Percentiles rank a stretch among this genome's conserved stretches.
These are phyloP conservation scores for Trypanosoma lewisi DNA, from an alignment of 208 protist species.

Conservation along the genomic window DNA sequence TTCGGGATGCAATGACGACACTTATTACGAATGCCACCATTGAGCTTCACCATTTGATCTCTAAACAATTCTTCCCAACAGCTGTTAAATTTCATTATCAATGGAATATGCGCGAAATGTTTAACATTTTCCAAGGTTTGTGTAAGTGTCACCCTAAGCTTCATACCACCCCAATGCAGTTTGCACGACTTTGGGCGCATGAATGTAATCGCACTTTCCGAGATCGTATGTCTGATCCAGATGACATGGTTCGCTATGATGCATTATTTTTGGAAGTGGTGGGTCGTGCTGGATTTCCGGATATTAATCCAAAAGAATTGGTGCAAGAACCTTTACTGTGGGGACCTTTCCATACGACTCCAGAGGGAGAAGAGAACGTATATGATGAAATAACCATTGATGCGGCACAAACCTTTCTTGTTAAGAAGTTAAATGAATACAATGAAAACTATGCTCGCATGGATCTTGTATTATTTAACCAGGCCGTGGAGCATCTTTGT, in stretches of 20 bases:
- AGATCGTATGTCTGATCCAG: slow-evolving; percentile 92
- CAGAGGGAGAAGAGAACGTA: slow-evolving; percentile 87
- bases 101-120: slow-evolving; percentile 98
- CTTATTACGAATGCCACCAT: slow-evolving; percentile 91
- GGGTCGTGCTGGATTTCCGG: slow-evolving; percentile 73
- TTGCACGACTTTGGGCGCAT: slow-evolving; percentile 95
- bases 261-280: slow-evolving; percentile 87
- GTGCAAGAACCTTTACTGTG: slow-evolving; percentile 93
- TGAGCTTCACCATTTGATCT: slow-evolving; percentile 88
- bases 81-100: slow-evolving; percentile 99
- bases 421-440: slow-evolving; percentile 94
- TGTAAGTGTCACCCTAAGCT: slow-evolving; percentile 89
- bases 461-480: slow-evolving; percentile 97
- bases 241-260: slow-evolving; percentile 91
- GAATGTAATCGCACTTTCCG: slow-evolving; percentile 97
- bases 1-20: slow-evolving; percentile 83
- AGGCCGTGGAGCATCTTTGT: slow-evolving; percentile 97
- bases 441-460: slow-evolving; percentile 96
- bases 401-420: slow-evolving; percentile 72
- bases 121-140: slow-evolving; percentile 95
- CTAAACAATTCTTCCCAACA: slow-evolving; percentile 96
- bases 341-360: slow-evolving; percentile 90
- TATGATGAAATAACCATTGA: slow-evolving; percentile 89
- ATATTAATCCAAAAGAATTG: slow-evolving; percentile 82
- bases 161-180: slow-evolving; percentile 72